Percentiles rank a stretch among this genome's conserved stretches.
Evolutionary conservation across 129 eudicot genomes (phyloP).

Genomic region (Chrysanthemum makinoi): DNA sequence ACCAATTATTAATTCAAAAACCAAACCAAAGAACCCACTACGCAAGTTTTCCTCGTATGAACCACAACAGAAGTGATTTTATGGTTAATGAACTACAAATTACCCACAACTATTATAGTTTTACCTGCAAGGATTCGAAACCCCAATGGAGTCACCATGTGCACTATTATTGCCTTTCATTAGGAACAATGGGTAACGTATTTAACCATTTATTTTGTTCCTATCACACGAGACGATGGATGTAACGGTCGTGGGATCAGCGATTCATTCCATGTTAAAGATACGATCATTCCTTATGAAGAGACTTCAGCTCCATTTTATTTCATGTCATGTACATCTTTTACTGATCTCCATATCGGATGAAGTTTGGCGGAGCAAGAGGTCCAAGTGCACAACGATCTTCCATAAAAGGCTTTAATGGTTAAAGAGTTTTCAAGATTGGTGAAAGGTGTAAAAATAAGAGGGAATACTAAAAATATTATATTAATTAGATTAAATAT

Average conservation of each 20-base stretch:
- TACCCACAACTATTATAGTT: constrained; percentile 53
- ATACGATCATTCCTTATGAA: constrained; percentile 65
- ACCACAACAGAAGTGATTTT: constrained; percentile 59
- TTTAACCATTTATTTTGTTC: constrained; percentile 65
- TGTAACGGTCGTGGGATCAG: constrained; percentile 49
- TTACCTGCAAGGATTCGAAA: constrained; percentile 43
- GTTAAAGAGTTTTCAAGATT: constrained; percentile 60
- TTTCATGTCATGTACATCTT: constrained; percentile 50
- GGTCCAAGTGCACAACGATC: constrained; percentile 36
- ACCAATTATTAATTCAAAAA: too few relatives aligned
- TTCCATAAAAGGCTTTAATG: constrained; percentile 86
- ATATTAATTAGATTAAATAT: too few relatives aligned
- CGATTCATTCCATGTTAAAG: constrained; percentile 63
- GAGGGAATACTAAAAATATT: too few relatives aligned
- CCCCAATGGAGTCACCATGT: constrained; percentile 56
- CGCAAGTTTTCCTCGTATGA: too few relatives aligned
- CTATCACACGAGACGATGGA: constrained; percentile 69
- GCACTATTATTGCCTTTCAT: constrained; percentile 56
- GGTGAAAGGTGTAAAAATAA: constrained; percentile 41
- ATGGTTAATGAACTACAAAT: constrained; percentile 66
- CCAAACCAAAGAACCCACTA: too few relatives aligned
- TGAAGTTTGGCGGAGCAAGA: constrained; percentile 58
- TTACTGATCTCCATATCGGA: constrained; percentile 58
- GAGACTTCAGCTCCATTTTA: constrained; percentile 58
- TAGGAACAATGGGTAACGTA: constrained; percentile 55